phyloP scores from a whole-genome alignment of 2,329 filamentous ascomycete species.

The Cucurbitaria berberidis region DNA sequence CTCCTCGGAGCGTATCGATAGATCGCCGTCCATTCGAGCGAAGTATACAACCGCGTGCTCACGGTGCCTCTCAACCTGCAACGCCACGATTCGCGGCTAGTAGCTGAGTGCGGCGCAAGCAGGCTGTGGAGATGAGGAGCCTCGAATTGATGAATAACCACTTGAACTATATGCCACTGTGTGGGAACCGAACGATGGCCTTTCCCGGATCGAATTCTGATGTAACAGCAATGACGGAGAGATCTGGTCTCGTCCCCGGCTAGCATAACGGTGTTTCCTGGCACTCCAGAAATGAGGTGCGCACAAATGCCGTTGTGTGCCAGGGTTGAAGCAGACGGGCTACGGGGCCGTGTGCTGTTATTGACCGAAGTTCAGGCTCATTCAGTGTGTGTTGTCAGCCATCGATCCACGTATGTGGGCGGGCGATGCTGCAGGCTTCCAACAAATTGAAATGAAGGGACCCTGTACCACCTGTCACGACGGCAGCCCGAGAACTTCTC shows the following conservation, averaged over 20 bases:
- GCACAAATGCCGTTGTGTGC: constrained; percentile 31
- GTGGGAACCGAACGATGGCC: constrained; percentile 24
- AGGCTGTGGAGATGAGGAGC: constrained; percentile 21
- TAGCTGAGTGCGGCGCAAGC: constrained; percentile 23
- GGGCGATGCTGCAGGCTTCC: constrained; percentile 47
- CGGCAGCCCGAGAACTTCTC: constrained; percentile 18
- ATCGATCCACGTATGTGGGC: constrained; percentile 42
- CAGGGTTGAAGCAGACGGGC: constrained; percentile 30
- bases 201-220: constrained; percentile 27
- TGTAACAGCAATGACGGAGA: constrained; percentile 24
- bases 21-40: constrained; percentile 25
- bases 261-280: constrained; percentile 31
- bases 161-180: constrained; percentile 28
- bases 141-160: constrained; percentile 32
- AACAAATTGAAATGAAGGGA: constrained; percentile 48
- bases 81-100: constrained; percentile 36
- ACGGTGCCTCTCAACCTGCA: constrained; percentile 39
- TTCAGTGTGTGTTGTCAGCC: constrained; percentile 45
- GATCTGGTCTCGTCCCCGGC: constrained; percentile 33
- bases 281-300: constrained; percentile 31
- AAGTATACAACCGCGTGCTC: constrained; percentile 18
- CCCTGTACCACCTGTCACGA: constrained; percentile 40
- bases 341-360: constrained; percentile 33
- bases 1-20: constrained; percentile 30
- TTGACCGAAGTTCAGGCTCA: constrained; percentile 47